Evolutionary conservation across 2,329 filamentous ascomycete species (phyloP).

Genomic region (Xylaria sp.): DNA sequence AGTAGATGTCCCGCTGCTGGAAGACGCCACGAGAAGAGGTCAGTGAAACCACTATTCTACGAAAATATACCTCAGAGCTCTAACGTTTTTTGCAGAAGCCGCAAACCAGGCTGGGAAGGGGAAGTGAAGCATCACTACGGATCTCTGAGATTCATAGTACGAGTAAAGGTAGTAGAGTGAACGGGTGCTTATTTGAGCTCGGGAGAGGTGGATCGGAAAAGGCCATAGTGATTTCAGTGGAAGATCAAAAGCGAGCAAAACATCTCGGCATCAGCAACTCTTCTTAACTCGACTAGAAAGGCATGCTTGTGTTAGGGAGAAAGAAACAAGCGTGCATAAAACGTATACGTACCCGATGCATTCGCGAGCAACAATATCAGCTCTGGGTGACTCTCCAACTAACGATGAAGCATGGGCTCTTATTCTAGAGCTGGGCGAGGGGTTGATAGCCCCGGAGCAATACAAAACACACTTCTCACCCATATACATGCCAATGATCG

Average conservation of each 20-base stretch:
- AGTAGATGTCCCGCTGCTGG: conserved; percentile 84
- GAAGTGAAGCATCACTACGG: conserved; percentile 45
- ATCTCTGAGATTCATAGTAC: not conserved
- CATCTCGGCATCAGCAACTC: not conserved
- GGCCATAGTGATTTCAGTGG: no score
- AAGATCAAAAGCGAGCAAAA: not conserved
- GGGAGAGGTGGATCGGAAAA: not conserved
- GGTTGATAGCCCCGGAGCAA: no score
- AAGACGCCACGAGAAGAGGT: conserved; percentile 92
- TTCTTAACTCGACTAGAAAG: not conserved
- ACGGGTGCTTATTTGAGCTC: not conserved
- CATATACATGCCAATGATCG: not conserved
- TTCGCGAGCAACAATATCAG: not conserved
- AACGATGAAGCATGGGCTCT: not conserved
- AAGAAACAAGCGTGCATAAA: not conserved
- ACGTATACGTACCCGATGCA: not conserved
- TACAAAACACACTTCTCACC: no score
- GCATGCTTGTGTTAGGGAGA: no score
- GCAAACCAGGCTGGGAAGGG: conserved; percentile 63
- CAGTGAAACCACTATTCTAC: not conserved
- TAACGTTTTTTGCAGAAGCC: conserved; percentile 52
- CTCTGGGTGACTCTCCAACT: not conserved
- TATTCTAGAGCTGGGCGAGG: not conserved
- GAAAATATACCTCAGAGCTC: no score
- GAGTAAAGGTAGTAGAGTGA: not conserved